phyloP scores from a whole-genome alignment of 495 filamentous ascomycete species.

The Margaritispora aquatica region DNA sequence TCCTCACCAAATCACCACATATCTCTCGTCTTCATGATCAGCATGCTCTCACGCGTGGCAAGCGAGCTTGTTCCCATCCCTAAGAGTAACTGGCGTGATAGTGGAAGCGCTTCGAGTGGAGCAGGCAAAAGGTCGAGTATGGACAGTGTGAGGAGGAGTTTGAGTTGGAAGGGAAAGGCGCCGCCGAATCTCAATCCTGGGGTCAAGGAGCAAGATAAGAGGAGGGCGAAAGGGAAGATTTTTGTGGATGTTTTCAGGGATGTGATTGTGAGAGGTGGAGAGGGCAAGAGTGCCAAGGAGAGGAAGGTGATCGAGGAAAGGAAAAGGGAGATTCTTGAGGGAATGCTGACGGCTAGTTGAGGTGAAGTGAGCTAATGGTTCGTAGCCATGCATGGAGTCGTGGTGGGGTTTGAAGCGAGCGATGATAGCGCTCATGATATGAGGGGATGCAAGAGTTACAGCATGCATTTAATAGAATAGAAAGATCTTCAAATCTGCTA shows the following conservation, averaged over 20 bases:
- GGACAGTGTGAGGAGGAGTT: conserved; percentile 33
- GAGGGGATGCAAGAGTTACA: no score
- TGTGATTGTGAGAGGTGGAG: conserved; percentile 36
- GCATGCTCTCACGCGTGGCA: conserved; percentile 55
- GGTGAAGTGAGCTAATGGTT: not conserved
- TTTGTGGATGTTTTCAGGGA: conserved; percentile 39
- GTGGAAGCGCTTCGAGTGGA: conserved; percentile 11
- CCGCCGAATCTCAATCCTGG: no score
- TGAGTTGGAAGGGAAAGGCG: conserved; percentile 24
- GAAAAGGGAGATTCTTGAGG: conserved; percentile 39
- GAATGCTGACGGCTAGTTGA: conserved; percentile 22
- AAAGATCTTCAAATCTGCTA: no score
- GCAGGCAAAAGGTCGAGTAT: conserved; percentile 29
- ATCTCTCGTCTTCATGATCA: conserved; percentile 78
- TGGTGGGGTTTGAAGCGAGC: not conserved
- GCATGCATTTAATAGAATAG: no score
- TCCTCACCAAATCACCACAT: conserved; percentile 71
- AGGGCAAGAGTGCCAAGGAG: conserved; percentile 35
- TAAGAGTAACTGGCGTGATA: conserved; percentile 19
- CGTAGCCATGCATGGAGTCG: not conserved
- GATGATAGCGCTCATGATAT: no score
- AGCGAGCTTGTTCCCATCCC: conserved; percentile 40
- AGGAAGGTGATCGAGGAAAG: conserved; percentile 24
- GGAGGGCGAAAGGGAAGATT: conserved; percentile 37
- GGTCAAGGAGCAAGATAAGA: conserved; percentile 21